A percentile compares a stretch with the other conserved stretches of the same genome.
phyloP scores from a whole-genome alignment of 129 eudicot genomes.

The Arctium lappa region DNA sequence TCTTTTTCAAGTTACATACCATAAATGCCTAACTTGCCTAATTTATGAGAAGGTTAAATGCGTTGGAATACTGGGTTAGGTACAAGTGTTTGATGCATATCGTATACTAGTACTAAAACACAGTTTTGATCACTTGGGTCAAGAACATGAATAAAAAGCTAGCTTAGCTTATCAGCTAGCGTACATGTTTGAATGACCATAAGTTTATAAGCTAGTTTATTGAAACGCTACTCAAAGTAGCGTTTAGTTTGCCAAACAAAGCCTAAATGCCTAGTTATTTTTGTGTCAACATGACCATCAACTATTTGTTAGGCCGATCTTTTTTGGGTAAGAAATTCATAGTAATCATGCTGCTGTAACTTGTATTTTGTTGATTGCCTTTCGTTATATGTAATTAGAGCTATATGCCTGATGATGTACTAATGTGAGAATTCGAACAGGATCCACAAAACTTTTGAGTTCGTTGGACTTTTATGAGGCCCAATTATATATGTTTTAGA shows the following conservation, averaged over 20 bases:
- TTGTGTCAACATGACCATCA: not conserved
- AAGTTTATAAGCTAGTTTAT: no score
- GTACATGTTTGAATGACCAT: no score
- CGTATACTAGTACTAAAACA: conserved; percentile 4
- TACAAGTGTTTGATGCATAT: conserved; percentile 22
- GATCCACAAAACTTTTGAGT: no score
- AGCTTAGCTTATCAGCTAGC: no score
- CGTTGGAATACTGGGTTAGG: conserved; percentile 22
- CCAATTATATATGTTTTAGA: no score
- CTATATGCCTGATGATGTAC: no score
- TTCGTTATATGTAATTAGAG: not conserved
- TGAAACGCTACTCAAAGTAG: no score
- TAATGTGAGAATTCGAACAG: no score
- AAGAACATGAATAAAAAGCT: no score
- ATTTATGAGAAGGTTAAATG: conserved; percentile 25
- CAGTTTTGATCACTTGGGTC: no score
- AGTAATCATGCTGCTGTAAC: not conserved
- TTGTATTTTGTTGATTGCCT: conserved; percentile 3
- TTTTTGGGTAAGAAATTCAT: conserved; percentile 2
- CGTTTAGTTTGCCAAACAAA: no score
- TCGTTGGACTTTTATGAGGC: no score
- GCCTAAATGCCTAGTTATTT: not conserved
- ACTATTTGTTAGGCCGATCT: conserved; percentile 1
- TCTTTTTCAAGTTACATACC: conserved; percentile 15
- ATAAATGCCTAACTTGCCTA: conserved; percentile 27